A percentile compares a stretch with the other conserved stretches of the same genome.
phyloP scores from a whole-genome alignment of 257 asterid species.

The Paulownia fortunei region DNA sequence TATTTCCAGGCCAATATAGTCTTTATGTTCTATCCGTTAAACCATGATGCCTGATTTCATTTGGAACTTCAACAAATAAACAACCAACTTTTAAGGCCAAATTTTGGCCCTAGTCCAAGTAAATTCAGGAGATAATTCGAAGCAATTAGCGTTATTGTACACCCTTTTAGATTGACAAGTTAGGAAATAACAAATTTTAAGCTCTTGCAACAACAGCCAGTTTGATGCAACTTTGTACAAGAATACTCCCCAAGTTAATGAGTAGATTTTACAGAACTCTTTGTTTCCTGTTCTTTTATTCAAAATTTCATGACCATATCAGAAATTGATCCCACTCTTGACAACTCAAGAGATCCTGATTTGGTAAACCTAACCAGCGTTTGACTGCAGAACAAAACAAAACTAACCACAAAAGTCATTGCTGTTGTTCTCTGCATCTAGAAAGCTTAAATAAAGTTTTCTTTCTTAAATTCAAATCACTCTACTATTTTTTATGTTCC shows the following conservation, averaged over 20 bases:
- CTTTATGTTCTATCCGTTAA: background rate
- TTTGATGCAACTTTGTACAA: slow-evolving; percentile 13
- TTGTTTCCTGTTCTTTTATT: slow-evolving; percentile 1
- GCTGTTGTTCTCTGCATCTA: background rate
- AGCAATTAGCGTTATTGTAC: background rate
- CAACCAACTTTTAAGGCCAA: background rate
- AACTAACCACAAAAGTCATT: background rate
- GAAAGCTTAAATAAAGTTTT: background rate
- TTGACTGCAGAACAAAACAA: background rate
- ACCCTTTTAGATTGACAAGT: background rate
- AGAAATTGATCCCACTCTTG: slow-evolving; percentile 16
- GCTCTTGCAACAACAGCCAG: background rate
- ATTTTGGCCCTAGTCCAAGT: background rate
- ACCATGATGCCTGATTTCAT: background rate
- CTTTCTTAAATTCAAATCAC: slow-evolving; percentile 11
- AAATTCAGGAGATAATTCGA: background rate
- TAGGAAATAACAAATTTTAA: background rate
- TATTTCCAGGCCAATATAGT: background rate
- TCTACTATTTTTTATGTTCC: background rate
- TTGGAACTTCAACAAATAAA: background rate
- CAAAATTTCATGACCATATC: background rate
- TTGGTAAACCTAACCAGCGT: background rate
- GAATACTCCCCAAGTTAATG: slow-evolving; percentile 11
- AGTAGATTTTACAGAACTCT: background rate
- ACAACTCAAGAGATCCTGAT: slow-evolving; percentile 9